Base-by-base conservation (phyloP, 345 rosid genomes). In the Euphorbia pulcherrima region DNA sequence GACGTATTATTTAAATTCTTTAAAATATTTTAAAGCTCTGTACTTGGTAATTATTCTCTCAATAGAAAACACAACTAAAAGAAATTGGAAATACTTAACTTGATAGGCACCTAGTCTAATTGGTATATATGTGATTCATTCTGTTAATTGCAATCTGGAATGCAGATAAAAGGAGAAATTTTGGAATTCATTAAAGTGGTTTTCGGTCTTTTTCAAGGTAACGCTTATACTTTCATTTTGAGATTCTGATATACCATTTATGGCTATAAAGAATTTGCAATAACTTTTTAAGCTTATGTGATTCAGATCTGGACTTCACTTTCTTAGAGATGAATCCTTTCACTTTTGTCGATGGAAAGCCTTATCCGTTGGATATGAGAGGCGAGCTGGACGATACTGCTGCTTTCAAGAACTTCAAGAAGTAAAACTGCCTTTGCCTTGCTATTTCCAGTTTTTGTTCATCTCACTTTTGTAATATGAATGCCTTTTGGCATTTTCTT, bases 241-340 rank as follows among this genome's bases (percentile, higher is more conserved):
- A 28, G n/a, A 0, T 52, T 39, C 6, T 41, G 40, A n/a, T 17
- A 24, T 54, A 29, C 4, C 33, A 52, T 59, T 69, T 28, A 67
- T 64, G 51, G 47, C 20, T 62, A 2, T 27, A 57, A 20, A 33
- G 47, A 67, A 65, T 21, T 72, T 60, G 64, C 41, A 18, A 51
- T 76, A 63, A 81, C 26, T 20, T 53, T 48, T 39, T 10, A 41
- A 55, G 12, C 65, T 56, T 74, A 66, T 46, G 60, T 48, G 58
- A 41, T 0, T 60, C 78, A 94, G 97, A 90, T 85, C 86, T 94
- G 68, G 99, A 94, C 84, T 91, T 94, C 83, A 91, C 96, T 50
- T 91, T 91, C 87, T 86, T 94, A 24, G 99, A 94, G 86, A 94
- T 94, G 99, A 91, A 94, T 77, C 99, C 99, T 53, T 94, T 94